These are phyloP conservation scores for Capronia epimyces DNA, from an alignment of 2,329 filamentous ascomycete species.

Conservation along the genomic window DNA sequence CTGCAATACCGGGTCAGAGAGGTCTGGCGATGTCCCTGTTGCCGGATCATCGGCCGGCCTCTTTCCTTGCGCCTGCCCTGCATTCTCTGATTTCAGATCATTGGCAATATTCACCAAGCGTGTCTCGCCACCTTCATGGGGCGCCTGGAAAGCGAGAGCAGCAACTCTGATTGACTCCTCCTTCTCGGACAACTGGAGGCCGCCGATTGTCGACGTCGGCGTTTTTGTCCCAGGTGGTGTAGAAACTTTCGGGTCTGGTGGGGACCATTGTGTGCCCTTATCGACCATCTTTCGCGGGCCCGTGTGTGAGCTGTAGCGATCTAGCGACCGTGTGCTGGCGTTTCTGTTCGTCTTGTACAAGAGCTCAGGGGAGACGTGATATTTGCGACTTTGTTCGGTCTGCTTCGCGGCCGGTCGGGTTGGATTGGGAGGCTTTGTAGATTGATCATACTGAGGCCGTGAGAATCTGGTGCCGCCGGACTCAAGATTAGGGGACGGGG, in stretches of 20 bases:
- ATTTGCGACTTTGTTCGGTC: slow-evolving; percentile 8
- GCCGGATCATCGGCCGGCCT: slow-evolving; percentile 17
- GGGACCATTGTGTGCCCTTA: slow-evolving; percentile 51
- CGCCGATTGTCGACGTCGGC: slow-evolving; percentile 38
- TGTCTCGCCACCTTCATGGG: neutral
- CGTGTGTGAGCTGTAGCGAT: slow-evolving; percentile 16
- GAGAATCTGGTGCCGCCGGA: slow-evolving; percentile 9
- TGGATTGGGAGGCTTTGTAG: slow-evolving; percentile 1
- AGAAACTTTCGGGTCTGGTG: slow-evolving; percentile 15
- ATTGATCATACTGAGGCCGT: slow-evolving; percentile 18
- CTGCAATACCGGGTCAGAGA: slow-evolving; percentile 4
- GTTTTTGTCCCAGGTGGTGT: slow-evolving; percentile 11
- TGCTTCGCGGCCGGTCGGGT: slow-evolving; percentile 7
- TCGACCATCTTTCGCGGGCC: slow-evolving; percentile 38
- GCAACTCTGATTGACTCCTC: slow-evolving; percentile 5
- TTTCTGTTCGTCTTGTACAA: slow-evolving; percentile 11
- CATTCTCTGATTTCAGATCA: slow-evolving; percentile 1
- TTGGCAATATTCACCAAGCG: slow-evolving; percentile 2
- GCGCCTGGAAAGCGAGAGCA: neutral
- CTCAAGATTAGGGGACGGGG: slow-evolving; percentile 23
- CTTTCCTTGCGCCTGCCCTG: slow-evolving; percentile 11
- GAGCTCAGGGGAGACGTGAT: slow-evolving; percentile 9
- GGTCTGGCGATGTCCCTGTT: neutral
- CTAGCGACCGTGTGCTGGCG: slow-evolving; percentile 21
- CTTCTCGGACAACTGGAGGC: slow-evolving; percentile 17